phyloP scores from a whole-genome alignment of 306 rosid genomes.

The Pterocarpus santalinus region DNA sequence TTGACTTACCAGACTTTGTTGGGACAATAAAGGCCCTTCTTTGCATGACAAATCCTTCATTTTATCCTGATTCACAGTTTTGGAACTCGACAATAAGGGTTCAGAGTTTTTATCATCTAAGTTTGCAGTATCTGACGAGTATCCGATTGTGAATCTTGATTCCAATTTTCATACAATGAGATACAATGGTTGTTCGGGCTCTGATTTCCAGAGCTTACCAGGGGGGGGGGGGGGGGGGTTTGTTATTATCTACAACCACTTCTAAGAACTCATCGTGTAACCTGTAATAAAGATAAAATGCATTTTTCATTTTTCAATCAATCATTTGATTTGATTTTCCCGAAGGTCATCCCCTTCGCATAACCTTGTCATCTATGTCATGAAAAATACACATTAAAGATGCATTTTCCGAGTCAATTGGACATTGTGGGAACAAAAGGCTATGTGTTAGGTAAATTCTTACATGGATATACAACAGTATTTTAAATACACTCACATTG shows the following conservation, averaged over 20 bases:
- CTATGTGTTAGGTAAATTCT: no score
- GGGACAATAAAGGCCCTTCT: conserved; percentile 21
- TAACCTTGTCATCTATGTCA: no score
- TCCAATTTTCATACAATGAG: conserved; percentile 45
- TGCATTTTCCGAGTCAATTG: no score
- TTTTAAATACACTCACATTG: no score
- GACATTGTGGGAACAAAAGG: no score
- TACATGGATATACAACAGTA: no score
- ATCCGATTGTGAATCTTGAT: not conserved
- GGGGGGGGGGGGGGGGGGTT: not conserved
- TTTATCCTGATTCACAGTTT: not conserved
- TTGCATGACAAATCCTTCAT: conserved; percentile 18
- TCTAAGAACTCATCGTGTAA: conserved; percentile 36
- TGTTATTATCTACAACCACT: conserved; percentile 19
- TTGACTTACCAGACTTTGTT: conserved; percentile 30
- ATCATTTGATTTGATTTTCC: no score
- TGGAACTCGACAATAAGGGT: not conserved
- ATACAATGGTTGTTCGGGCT: conserved; percentile 45
- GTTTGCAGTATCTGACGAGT: not conserved
- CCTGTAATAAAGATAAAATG: not conserved
- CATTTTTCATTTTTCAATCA: no score
- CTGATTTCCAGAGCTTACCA: conserved; percentile 40
- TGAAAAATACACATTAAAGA: no score
- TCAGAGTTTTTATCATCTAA: not conserved
- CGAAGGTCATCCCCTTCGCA: no score